Evolutionary conservation across 1,284 basidiomycete genomes (phyloP), one percentile per base, ranked within the genome.

Genomic region (Marasmius tenuissimus): DNA sequence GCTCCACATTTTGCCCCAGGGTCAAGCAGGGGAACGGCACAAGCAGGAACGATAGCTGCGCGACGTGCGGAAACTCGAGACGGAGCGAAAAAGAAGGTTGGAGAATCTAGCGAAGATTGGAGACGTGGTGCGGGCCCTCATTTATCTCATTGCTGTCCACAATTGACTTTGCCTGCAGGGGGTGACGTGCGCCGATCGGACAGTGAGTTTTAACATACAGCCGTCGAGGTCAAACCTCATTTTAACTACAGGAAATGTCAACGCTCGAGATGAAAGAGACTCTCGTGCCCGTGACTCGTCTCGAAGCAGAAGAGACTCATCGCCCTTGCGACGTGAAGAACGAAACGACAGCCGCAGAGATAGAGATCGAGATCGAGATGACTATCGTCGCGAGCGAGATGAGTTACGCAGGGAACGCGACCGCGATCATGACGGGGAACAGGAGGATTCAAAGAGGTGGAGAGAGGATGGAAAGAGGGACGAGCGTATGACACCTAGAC

Each of bases 381-480:
- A 82, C 33, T 72, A 76, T 57, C 73, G 73, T 53, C 69, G 73
- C 14, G 73, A 76, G 39, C 67, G 72, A 16, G 77, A 78, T 39
- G 80, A 82, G 33, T 72, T 75, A 56, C 73, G 73, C 53, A 68
- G 73, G 14, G 73, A 76, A 49, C 67, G 72, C 14, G 77, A 78
- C 40, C 73, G 78, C 61, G 80, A 82, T 62, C 70, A 88, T 38
- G 74, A 70, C 16, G 85, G 85, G 20, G 61, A 62, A 9, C 88
- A 89, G 51, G 88, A 91, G 16, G 45, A 47, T 8, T 20, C 45
- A 2, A 47, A n/a, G 45, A 47, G 20, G 60, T 92, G 89, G 89
- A 80, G 88, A 67, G 89, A 92, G 67, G 89, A 92, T 67, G 89
- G 90, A n/a, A 89, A 84, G 69, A 80, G 90, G 56, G 89, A 92